A percentile compares a stretch with the other conserved stretches of the same genome.
Conservation (phyloP, 2,329 filamentous ascomycete genomes). For the Cercospora sojina region DNA sequence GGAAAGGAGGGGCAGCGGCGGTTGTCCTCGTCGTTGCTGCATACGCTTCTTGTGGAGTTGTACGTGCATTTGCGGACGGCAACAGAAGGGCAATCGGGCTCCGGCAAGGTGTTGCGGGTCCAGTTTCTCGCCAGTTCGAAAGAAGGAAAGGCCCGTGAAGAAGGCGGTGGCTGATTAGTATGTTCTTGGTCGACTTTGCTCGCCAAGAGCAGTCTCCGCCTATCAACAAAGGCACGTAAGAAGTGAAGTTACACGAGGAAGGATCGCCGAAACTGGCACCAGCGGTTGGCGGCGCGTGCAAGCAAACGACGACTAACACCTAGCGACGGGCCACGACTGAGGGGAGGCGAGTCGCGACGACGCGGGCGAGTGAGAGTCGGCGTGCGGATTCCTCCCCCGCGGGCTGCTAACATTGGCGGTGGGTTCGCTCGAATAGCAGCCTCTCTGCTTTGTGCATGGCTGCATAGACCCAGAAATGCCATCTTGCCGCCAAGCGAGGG, state of each 20-base stretch:
- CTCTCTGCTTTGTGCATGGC: background rate
- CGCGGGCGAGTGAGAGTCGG: background rate
- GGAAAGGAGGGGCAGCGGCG: background rate
- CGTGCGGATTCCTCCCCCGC: background rate
- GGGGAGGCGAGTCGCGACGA: background rate
- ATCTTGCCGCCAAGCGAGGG: background rate
- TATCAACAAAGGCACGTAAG: background rate
- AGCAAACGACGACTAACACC: background rate
- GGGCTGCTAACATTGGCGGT: background rate
- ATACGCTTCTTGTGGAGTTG: slow-evolving; percentile 5
- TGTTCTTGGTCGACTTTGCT: background rate
- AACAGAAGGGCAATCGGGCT: background rate
- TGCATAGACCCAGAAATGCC: background rate
- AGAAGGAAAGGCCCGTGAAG: background rate
- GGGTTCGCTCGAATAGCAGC: background rate
- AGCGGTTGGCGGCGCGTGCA: background rate
- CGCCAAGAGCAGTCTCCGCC: background rate
- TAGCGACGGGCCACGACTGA: background rate
- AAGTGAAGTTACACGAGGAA: background rate
- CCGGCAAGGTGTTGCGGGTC: background rate
- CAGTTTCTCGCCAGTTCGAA: background rate
- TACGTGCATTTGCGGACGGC: background rate
- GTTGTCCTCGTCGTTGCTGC: background rate
- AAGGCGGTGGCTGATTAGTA: background rate
- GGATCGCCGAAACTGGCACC: background rate